Conservation (phyloP, 148 eudicot genomes). For the Diospyros lotus region DNA sequence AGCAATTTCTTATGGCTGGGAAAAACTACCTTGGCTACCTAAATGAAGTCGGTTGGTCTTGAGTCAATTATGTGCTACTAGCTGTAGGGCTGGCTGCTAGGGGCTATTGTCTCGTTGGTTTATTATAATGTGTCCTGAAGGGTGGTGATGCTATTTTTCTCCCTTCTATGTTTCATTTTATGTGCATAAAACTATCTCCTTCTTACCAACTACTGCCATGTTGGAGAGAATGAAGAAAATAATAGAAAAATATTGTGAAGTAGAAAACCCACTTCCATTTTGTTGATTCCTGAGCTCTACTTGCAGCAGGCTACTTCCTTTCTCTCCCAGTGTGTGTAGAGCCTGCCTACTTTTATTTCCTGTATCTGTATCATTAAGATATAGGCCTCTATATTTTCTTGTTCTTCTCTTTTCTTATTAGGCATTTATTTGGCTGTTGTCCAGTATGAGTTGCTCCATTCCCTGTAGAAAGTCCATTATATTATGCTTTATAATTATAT, state of each 20-base stretch:
- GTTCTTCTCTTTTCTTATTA: no score
- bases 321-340: not conserved
- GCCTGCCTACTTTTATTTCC: no score
- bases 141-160: no score
- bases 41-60: slow-evolving; percentile 5
- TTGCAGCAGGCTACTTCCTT: not conserved
- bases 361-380: no score
- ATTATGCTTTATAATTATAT: no score
- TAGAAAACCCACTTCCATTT: not conserved
- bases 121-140: not conserved
- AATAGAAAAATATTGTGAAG: not conserved
- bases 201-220: not conserved
- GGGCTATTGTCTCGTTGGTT: not conserved
- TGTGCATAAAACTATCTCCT: not conserved
- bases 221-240: not conserved
- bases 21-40: not conserved
- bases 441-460: no score
- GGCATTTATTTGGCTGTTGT: no score
- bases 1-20: not conserved
- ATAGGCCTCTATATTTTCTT: no score
- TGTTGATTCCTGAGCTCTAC: not conserved
- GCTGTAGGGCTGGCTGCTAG: not conserved
- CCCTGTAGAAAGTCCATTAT: no score
- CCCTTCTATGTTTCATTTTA: no score
- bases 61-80: not conserved